These are phyloP conservation scores for Pulicaria dysenterica DNA, from an alignment of 129 eudicot genomes.

Conservation along the genomic window DNA sequence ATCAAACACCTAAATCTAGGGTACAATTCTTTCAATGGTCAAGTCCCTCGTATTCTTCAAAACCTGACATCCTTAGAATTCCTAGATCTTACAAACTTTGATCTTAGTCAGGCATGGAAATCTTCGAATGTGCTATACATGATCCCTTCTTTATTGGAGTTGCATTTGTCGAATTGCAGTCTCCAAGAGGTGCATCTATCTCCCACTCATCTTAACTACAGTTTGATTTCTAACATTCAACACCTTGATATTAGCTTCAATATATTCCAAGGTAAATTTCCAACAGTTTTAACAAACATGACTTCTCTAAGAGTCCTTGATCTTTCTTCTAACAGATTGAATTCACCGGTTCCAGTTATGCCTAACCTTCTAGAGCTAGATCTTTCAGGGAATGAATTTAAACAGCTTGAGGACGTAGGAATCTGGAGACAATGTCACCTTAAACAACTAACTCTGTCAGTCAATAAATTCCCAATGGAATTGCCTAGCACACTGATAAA, in stretches of 20 bases:
- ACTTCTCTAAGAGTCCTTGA: conserved; percentile 1
- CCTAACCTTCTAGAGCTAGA: conserved; percentile 2
- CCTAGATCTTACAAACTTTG: not conserved
- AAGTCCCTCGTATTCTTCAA: not conserved
- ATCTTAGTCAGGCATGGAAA: not conserved
- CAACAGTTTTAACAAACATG: not conserved
- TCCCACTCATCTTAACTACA: not conserved
- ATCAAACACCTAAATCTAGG: not conserved
- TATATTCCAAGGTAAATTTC: not conserved
- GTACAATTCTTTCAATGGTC: not conserved
- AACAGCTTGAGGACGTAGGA: not conserved
- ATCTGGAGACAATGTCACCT: conserved; percentile 5
- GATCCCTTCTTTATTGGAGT: not conserved
- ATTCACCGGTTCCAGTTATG: not conserved
- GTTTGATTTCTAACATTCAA: not conserved
- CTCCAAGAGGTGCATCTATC: not conserved
- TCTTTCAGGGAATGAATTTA: not conserved
- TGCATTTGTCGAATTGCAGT: not conserved
- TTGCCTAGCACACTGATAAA: not conserved
- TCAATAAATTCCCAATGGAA: not conserved
- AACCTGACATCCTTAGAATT: not conserved
- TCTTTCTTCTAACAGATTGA: not conserved
- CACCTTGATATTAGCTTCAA: not conserved
- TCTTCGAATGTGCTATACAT: not conserved
- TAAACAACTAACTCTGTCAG: not conserved